A percentile compares a stretch with the other conserved stretches of the same genome.
These are phyloP conservation scores for Pythium dissimile DNA, from an alignment of 352 stramenopile species.

Conservation along the genomic window DNA sequence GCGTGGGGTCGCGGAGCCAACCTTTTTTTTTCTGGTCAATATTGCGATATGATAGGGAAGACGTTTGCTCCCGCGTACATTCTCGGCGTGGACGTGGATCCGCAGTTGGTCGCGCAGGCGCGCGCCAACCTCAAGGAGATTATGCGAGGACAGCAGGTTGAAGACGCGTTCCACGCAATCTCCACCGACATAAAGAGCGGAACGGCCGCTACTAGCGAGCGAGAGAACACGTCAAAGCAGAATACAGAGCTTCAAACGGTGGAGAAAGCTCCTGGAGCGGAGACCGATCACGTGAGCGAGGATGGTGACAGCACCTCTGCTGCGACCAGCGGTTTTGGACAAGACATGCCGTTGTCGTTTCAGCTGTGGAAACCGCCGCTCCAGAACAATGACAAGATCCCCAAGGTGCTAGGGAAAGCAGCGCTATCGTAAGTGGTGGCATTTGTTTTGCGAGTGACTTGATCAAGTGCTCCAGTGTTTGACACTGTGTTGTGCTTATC, in stretches of 20 bases:
- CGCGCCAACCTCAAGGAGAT: slow-evolving; percentile 61
- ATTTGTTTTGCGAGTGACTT: not conserved
- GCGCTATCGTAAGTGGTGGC: slow-evolving; percentile 37
- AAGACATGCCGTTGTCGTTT: slow-evolving; percentile 62
- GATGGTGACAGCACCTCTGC: not conserved
- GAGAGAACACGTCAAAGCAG: not conserved
- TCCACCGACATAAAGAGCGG: slow-evolving; percentile 1
- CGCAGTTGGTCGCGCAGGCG: slow-evolving; percentile 55
- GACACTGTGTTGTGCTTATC: no score
- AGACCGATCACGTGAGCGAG: not conserved
- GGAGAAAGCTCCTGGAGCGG: not conserved
- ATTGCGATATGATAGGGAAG: not conserved
- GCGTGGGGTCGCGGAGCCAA: no score
- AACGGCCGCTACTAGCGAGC: no score
- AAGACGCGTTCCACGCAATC: slow-evolving; percentile 53
- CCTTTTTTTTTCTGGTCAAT: no score
- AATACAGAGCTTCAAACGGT: not conserved
- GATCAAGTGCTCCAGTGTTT: not conserved
- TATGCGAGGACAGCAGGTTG: slow-evolving; percentile 51
- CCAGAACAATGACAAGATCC: slow-evolving; percentile 25
- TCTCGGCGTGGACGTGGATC: slow-evolving; percentile 72
- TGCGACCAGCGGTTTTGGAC: slow-evolving; percentile 1
- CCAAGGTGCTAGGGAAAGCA: slow-evolving; percentile 49
- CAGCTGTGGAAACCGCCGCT: slow-evolving; percentile 58
- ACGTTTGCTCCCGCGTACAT: slow-evolving; percentile 50